Evolutionary conservation across 1,284 basidiomycete genomes (phyloP).

Genomic region (Puccinia hordei): DNA sequence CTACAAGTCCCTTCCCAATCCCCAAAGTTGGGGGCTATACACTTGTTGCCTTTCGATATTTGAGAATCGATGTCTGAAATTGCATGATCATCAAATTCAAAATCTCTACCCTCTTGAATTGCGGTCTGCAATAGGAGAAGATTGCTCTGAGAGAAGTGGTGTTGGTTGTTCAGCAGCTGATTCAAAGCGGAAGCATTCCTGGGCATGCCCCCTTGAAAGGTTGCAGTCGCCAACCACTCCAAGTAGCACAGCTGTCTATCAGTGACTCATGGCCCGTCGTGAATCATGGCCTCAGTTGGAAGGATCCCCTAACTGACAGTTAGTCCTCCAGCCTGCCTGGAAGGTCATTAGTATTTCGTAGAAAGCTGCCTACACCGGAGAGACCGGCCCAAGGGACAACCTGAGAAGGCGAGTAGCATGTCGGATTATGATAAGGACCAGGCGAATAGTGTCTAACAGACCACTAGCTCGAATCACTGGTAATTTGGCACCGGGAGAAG

Average conservation of each 20-base stretch:
- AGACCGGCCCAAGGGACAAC: neutral
- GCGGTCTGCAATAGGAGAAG: too few relatives aligned
- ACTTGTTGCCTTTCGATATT: too few relatives aligned
- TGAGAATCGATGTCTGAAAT: too few relatives aligned
- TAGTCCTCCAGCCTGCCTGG: neutral
- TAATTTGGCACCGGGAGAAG: too few relatives aligned
- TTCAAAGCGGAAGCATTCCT: too few relatives aligned
- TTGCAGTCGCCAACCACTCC: neutral
- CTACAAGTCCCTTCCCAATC: too few relatives aligned
- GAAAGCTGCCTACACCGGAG: neutral
- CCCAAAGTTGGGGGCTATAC: too few relatives aligned
- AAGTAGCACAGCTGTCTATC: neutral
- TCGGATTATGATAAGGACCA: neutral
- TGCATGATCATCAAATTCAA: too few relatives aligned
- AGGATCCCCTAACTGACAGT: neutral
- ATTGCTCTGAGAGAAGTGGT: too few relatives aligned
- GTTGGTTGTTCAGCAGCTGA: too few relatives aligned
- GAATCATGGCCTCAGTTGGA: neutral
- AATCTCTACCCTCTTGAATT: too few relatives aligned
- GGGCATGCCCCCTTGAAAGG: neutral
- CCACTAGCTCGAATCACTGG: too few relatives aligned
- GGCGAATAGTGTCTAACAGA: neutral
- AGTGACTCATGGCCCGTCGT: neutral
- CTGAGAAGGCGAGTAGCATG: neutral
- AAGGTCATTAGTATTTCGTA: neutral